Base-by-base conservation (phyloP, 164 flowering plant species). In the Chimonanthus salicifolius region DNA sequence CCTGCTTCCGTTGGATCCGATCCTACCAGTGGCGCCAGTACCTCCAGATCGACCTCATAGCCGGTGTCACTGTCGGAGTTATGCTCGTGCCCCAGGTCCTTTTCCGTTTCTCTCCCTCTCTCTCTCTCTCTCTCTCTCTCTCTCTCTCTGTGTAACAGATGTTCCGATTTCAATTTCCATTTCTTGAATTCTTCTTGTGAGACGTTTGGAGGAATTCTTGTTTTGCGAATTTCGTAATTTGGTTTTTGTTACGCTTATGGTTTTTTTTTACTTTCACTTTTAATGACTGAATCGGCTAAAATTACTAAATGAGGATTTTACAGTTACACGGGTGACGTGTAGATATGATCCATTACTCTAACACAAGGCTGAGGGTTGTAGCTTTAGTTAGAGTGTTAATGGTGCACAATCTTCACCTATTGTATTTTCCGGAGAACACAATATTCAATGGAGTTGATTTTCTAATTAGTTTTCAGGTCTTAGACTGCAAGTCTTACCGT, bases 11-110 rank as follows among this genome's bases (percentile, higher is more conserved):
- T 16, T 96, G 99, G 99, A 93, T 94, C 71, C 76, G 91, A 8
- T 84, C 85, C 50, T 95, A 95, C 78, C 81, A 81, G 47, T 87
- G 90, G 91, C 78, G 91, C 16, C 98, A 94, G 76, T 90, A 88
- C 70, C 74, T 94, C 3, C 97, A 95, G 83, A 10, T 78, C 62
- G 99, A 95, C 84, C 88, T 95, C 80, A 83, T 88, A 84, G 91
- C 97, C 16, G 97, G 98, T 0, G 48, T 84, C 72, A 90, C 98
- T 66, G 92, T 96, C 75, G 97, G 99, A 3, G 74, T 96, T 81
- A 96, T 96, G 97, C 97, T 96, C 67, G 98, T 95, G 6, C 99
- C 99, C 44, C 99, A 95, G 99, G 99, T 95, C 3, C 7, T 43
- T 50, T 50, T 50, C 33, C 18, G 44, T 51, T n/a, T n/a, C n/a